A percentile compares a stretch with the other conserved stretches of the same genome.
Evolutionary conservation across 2,329 filamentous ascomycete species (phyloP).

Genomic region (Myriosclerotinia scirpicola): DNA sequence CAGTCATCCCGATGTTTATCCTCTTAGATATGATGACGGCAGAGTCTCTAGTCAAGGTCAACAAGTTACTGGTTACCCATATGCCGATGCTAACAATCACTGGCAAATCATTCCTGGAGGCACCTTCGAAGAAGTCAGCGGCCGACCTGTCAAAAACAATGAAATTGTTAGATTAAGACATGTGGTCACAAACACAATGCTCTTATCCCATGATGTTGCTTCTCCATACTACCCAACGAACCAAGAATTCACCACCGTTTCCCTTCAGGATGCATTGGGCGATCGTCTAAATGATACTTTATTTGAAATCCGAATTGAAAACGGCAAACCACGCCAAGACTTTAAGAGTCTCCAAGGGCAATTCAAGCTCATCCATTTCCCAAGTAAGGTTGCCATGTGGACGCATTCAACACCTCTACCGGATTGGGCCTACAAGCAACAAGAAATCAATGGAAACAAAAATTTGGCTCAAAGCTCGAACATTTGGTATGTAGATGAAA

Average conservation of each 20-base stretch:
- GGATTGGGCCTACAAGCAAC: constrained; percentile 95
- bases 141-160: constrained; percentile 73
- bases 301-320: constrained; percentile 89
- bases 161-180: constrained; percentile 87
- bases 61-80: constrained; percentile 96
- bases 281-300: constrained; percentile 82
- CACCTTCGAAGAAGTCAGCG: constrained; percentile 58
- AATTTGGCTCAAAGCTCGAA: constrained; percentile 87
- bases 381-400: constrained; percentile 98
- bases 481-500: constrained; percentile 90
- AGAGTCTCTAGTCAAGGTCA: constrained; percentile 97
- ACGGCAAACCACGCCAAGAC: constrained; percentile 75
- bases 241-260: constrained; percentile 92
- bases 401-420: constrained; percentile 93
- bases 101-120: constrained; percentile 87
- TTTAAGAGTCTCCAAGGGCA: constrained; percentile 90
- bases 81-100: constrained; percentile 98
- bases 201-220: constrained; percentile 94
- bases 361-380: constrained; percentile 94
- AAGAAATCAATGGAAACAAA: constrained; percentile 99
- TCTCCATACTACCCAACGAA: constrained; percentile 96
- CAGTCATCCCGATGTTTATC: constrained; percentile 86
- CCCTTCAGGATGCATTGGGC: constrained; percentile 68
- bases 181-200: constrained; percentile 77
- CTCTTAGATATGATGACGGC: constrained; percentile 93